These are phyloP conservation scores for Chaetomiaceae sp. DNA, from an alignment of 2,329 filamentous ascomycete species.

Conservation along the genomic window DNA sequence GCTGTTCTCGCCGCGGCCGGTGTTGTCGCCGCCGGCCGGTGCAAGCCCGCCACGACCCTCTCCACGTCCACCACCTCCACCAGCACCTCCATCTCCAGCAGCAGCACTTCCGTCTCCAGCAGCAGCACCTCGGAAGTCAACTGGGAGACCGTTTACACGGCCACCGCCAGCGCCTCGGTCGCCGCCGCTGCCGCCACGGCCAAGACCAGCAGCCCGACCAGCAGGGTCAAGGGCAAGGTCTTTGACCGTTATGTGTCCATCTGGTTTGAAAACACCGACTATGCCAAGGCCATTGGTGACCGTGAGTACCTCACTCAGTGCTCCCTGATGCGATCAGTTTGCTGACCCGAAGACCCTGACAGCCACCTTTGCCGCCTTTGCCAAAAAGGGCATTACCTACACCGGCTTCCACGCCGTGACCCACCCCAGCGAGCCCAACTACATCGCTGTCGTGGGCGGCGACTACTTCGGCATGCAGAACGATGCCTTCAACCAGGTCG, in stretches of 20 bases:
- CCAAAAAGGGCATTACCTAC: conserved; percentile 58
- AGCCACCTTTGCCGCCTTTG: conserved; percentile 33
- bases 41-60: not conserved
- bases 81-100: too few species aligned
- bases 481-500: conserved; percentile 57
- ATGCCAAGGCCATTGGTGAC: not conserved
- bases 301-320: not conserved
- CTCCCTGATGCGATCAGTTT: not conserved
- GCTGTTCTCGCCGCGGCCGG: not conserved
- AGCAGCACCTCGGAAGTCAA: too few species aligned
- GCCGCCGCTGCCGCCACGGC: not conserved
- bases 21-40: not conserved
- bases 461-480: conserved; percentile 71
- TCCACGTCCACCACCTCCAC: not conserved
- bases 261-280: not conserved
- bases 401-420: conserved; percentile 58
- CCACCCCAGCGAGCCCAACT: conserved; percentile 73
- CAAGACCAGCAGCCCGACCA: not conserved
- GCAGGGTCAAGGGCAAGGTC: not conserved
- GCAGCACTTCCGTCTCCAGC: too few species aligned
- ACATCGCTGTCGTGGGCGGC: conserved; percentile 61
- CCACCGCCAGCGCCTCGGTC: not conserved
- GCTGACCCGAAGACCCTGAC: not conserved
- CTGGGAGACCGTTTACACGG: not conserved
- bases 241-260: not conserved